These are phyloP conservation scores for Didymella glomerata DNA, from an alignment of 2,329 filamentous ascomycete genomes.

Conservation along the genomic window DNA sequence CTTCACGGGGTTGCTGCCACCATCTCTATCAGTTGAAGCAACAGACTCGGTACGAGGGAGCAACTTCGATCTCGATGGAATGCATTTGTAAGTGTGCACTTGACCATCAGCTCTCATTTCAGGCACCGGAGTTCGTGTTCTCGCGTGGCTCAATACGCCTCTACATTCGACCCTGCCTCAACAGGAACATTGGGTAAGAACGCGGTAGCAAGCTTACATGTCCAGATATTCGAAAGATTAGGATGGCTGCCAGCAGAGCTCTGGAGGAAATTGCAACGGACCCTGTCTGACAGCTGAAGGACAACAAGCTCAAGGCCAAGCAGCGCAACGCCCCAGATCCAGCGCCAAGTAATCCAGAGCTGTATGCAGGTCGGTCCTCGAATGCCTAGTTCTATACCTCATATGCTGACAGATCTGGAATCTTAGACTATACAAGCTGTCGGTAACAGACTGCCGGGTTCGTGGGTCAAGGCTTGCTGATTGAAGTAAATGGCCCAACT, in stretches of 20 bases:
- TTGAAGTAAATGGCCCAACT: not conserved
- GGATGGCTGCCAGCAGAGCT: not conserved
- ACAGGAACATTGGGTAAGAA: not conserved
- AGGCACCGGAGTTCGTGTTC: not conserved
- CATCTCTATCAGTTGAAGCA: not conserved
- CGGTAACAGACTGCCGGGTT: not conserved
- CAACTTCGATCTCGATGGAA: not conserved
- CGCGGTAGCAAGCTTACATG: slow-evolving; percentile 2
- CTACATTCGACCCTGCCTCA: not conserved
- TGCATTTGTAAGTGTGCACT: not conserved
- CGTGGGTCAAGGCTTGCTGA: not conserved
- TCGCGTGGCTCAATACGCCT: not conserved
- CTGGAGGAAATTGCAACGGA: not conserved
- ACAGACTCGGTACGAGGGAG: not conserved
- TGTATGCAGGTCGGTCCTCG: not conserved
- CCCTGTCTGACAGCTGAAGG: slow-evolving; percentile 1
- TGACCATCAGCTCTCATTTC: not conserved
- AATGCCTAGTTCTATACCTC: not conserved
- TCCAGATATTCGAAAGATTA: not conserved
- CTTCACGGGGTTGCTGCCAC: not conserved
- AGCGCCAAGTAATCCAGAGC: slow-evolving; percentile 12
- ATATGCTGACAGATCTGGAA: slow-evolving; percentile 3
- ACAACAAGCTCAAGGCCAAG: slow-evolving; percentile 8
- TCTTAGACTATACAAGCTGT: slow-evolving; percentile 2
- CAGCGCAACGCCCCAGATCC: not conserved